Base-by-base conservation (phyloP, 345 rosid species). In the Citrus mangshanensis region DNA sequence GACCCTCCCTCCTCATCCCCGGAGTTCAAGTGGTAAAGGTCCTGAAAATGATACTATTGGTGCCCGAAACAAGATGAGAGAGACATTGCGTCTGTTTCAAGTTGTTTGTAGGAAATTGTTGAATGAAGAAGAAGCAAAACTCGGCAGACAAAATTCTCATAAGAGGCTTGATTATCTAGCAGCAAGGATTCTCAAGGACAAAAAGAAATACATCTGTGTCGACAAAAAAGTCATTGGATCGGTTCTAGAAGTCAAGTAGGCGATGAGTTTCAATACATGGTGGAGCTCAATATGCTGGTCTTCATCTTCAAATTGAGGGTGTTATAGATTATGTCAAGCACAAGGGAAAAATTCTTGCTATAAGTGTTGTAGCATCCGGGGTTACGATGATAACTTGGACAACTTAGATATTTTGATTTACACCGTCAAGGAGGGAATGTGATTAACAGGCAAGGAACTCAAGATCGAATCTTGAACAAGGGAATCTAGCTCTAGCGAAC, bases 201-300 rank as follows among this genome's bases (percentile, higher is more conserved):
- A 89, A 78, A 86, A 85, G 55, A 87, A 81, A 75, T 84, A 40
- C 68, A 79, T 89, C n/a, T 89, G 85, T 78, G 40, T 66, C 0
- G 88, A 90, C 42, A 77, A 74, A 55, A 86, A 78, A 25, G 87
- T 92, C 54, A 68, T 93, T 37, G 99, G 99, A 76, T 4, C 87
- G 19, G 89, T 95, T 72, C 98, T 97, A 0, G 98, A 97, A 34
- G 93, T 92, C 75, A 88, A 79, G 86, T 91, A 30, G 97, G 98
- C 4, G 98, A 95, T 77, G 97, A 86, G 79, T 95, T 92, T 85
- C 94, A 88, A 55, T 95, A 92, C 68, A 85, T 91, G 56, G 84
- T 90, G 5, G 95, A 93, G 78, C 98, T 92, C 37, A 86, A 85
- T 77, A 77, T 93, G 28, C 92, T 64, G 95, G 98, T 35, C 90